Base-by-base conservation (phyloP, 2,329 filamentous ascomycete species). In the Botrytis fragariae region DNA sequence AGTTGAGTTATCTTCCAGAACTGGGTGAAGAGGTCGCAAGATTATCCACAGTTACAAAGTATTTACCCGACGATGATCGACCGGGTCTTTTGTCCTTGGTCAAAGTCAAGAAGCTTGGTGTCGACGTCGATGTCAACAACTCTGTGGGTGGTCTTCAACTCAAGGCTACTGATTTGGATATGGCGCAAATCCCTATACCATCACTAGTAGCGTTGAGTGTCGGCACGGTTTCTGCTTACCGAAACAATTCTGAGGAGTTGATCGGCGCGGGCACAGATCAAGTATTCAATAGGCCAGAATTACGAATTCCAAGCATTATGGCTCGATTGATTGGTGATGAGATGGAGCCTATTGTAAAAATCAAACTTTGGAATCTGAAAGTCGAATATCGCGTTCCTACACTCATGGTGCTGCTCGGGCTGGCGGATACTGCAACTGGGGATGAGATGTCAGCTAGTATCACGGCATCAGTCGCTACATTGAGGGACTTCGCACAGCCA, bases 41-140 rank as follows among this genome's bases (percentile, higher is more conserved):
- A 77, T 85, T 99, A 8, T 93, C 94, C 0, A 95, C 91, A 0
- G 94, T 99, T 39, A 89, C 95, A 10, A 98, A 98, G 80, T 98
- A 98, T 81, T 86, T 99, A 3, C 95, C 96, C 0, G 95, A 99
- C 78, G 96, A 99, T 82, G 95, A 99, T 78, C 89, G 95, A 2
- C 96, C 96, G 3, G 96, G 96, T 0, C 85, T 98, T 32, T 85
- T 99, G 54, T 94, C 91, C 0, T 85, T 99, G 54, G 86, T 87
- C 0, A 85, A 89, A 44, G 82, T 98, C 71, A 88, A 90, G 70
- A 88, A 90, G 29, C 78, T 93, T 10, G 86, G 91, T 42, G 82
- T 88, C 14, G 84, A 86, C 39, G 82, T 93, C 16, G 87, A 92
- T 61, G 81, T 95, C 67, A 91, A 91, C 61, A 87, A 90, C 3